Base-by-base conservation (phyloP, 2,329 filamentous ascomycete species). In the Cordyceps fumosorosea region DNA sequence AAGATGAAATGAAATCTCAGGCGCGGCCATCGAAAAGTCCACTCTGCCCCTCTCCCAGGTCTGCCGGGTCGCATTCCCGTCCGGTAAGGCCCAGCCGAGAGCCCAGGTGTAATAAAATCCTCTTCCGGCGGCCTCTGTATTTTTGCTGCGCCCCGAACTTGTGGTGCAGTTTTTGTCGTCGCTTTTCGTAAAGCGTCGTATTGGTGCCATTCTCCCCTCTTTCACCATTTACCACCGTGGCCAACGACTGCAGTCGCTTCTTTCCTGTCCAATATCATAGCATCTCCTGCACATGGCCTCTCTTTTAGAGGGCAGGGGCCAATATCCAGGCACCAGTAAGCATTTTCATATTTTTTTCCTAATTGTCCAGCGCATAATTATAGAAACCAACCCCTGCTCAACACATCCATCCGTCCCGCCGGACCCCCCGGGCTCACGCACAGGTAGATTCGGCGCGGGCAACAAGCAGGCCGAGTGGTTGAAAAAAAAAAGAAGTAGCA, bases 41-140 rank as follows among this genome's bases (percentile, higher is more conserved):
- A 26, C 56, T 50, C 45, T 37, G 44, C 56, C 56, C 56, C 56
- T 58, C 56, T 55, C 40, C 56, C 32, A 37, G 11, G 34, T 37
- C 11, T 26, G 10, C 37, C 47, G 22, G 56, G 56, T 59, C 56
- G 34, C 32, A 18, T 29, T 59, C 47, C 56, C 47, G 47, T 51
- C 56, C 32, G 56, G 45, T 20, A 20, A 26, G 42, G 29, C 6
- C 29, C 32, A 44, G 42, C 42, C 42, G 29, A 29, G 8, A n/a
- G 42, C 18, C 18, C 42, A 37, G 34, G 11, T 14, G 14, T 44
- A 44, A 37, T 37, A 37, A 37, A 37, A 18, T 16, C 16, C 32
- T 16, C n/a, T 58, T 58, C 20, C 20, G 40, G 18, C 26, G 8
- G 24, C 32, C 32, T 50, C 14, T 51, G 16, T 16, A 5, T 5